Conservation (phyloP, 495 filamentous ascomycete genomes). For the Neurospora intermedia region DNA sequence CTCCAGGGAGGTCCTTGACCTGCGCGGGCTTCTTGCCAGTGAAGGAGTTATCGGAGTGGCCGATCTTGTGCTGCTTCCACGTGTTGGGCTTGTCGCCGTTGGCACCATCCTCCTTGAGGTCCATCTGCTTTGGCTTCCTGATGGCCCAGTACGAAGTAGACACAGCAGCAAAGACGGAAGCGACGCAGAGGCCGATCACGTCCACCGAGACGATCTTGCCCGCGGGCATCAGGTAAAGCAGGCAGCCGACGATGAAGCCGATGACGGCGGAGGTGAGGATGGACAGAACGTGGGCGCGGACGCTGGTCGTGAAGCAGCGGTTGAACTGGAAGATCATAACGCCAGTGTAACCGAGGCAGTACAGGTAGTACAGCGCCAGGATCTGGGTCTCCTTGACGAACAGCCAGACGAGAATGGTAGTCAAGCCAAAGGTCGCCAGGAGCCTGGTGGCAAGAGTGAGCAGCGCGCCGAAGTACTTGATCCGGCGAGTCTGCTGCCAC, state of each 20-base stretch:
- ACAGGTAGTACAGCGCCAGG: constrained; percentile 14
- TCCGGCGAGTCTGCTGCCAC: constrained; percentile 11
- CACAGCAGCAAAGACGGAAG: constrained; percentile 7
- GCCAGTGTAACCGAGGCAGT: constrained; percentile 14
- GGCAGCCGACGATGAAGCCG: constrained; percentile 14
- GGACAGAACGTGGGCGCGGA: constrained; percentile 10
- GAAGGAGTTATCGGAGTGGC: neutral
- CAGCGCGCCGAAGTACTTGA: constrained; percentile 6
- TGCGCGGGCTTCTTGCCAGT: neutral
- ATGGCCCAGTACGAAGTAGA: constrained; percentile 13
- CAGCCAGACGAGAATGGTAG: constrained; percentile 15
- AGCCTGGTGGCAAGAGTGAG: constrained; percentile 3
- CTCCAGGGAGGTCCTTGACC: neutral
- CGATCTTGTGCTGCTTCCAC: constrained; percentile 1
- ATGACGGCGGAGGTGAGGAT: constrained; percentile 13
- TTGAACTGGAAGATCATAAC: constrained; percentile 25
- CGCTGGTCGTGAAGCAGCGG: constrained; percentile 19
- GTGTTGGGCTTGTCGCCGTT: neutral
- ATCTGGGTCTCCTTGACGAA: constrained; percentile 6
- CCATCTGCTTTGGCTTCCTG: constrained; percentile 3
- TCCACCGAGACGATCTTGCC: constrained; percentile 7
- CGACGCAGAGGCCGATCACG: constrained; percentile 8
- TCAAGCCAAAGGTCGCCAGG: constrained; percentile 11
- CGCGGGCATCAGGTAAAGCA: constrained; percentile 6
- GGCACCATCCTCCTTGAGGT: neutral